These are phyloP conservation scores for Fraxinus anomala DNA, from an alignment of 257 asterid species.

Conservation along the genomic window DNA sequence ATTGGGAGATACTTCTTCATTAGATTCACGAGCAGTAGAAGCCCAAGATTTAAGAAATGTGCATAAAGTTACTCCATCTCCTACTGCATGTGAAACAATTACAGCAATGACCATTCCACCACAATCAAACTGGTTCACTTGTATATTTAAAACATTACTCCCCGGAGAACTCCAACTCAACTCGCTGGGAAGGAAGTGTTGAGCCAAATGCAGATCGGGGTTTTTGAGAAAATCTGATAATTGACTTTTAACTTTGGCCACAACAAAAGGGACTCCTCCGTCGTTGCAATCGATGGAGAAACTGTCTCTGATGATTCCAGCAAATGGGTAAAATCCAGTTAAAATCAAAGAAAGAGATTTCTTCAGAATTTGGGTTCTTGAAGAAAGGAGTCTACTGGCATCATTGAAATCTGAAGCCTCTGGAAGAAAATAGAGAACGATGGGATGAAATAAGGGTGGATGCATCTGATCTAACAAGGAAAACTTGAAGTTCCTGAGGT, in stretches of 20 bases:
- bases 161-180: background rate
- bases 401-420: too few species aligned
- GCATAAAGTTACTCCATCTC: slow-evolving; percentile 17
- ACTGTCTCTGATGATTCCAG: slow-evolving; percentile 23
- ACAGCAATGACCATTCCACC: slow-evolving; percentile 40
- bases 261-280: slow-evolving; percentile 25
- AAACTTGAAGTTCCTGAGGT: background rate
- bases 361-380: background rate
- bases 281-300: slow-evolving; percentile 27
- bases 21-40: background rate
- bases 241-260: slow-evolving; percentile 17
- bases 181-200: slow-evolving; percentile 22
- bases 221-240: slow-evolving; percentile 9
- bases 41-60: slow-evolving; percentile 43
- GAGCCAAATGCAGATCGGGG: background rate
- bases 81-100: slow-evolving; percentile 30
- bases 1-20: background rate
- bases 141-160: slow-evolving; percentile 18
- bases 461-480: background rate
- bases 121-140: slow-evolving; percentile 27
- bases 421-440: background rate
- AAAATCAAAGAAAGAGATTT: background rate
- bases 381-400: background rate
- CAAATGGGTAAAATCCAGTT: slow-evolving; percentile 29
- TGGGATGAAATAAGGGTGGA: background rate